Percentiles rank a stretch among this genome's conserved stretches.
Conservation (phyloP, 306 rosid species). For the Glycyrrhiza uralensis region DNA sequence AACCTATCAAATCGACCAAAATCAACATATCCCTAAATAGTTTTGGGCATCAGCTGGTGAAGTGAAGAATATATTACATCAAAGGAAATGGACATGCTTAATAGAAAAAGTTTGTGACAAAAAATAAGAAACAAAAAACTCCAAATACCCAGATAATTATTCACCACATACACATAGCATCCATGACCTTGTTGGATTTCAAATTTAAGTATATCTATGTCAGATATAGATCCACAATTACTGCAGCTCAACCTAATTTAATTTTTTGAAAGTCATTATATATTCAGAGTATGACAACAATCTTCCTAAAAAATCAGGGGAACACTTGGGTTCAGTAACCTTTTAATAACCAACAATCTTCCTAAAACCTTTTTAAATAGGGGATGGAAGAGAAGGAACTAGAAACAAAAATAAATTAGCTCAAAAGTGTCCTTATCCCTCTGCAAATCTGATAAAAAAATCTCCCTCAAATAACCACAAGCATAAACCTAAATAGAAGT, state of each 20-base stretch:
- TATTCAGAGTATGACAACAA: not conserved
- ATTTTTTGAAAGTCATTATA: not conserved
- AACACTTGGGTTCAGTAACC: not conserved
- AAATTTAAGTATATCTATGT: not conserved
- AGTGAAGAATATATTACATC: constrained; percentile 18
- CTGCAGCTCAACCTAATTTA: constrained; percentile 1
- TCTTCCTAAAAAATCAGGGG: not conserved
- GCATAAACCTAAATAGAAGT: constrained; percentile 10
- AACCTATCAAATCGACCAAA: constrained; percentile 74
- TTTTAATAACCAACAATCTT: not conserved
- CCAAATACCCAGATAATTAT: not conserved
- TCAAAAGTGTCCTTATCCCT: not conserved
- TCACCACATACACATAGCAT: not conserved
- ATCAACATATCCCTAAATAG: constrained; percentile 79
- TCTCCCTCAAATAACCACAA: not conserved
- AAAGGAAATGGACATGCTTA: constrained; percentile 11
- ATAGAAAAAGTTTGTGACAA: constrained; percentile 1
- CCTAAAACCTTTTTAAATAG: not conserved
- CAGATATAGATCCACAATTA: not conserved
- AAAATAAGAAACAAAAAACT: not conserved
- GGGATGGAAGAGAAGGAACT: not conserved
- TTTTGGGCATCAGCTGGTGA: constrained; percentile 25
- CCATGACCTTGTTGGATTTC: not conserved
- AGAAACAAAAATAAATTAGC: not conserved
- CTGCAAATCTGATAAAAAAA: not conserved